Evolutionary conservation across 2,329 filamentous ascomycete genomes (phyloP).

Genomic region (Monilinia fructigena): DNA sequence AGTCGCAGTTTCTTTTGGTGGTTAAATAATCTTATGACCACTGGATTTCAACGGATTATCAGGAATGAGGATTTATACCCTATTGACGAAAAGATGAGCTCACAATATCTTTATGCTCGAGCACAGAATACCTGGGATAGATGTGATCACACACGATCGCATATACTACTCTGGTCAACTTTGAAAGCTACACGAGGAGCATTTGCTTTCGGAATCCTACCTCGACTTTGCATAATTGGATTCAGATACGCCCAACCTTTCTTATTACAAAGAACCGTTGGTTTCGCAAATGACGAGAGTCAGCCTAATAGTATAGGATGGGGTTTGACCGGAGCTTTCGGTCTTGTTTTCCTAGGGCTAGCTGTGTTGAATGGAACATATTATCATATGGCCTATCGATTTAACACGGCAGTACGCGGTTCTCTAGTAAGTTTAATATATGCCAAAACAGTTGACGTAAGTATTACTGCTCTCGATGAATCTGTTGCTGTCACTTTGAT

Average conservation of each 20-base stretch:
- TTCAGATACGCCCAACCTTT: slow-evolving; percentile 31
- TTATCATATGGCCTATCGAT: slow-evolving; percentile 29
- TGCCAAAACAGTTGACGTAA: slow-evolving; percentile 35
- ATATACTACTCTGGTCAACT: slow-evolving; percentile 31
- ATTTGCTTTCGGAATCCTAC: slow-evolving; percentile 25
- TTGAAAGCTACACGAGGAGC: slow-evolving; percentile 29
- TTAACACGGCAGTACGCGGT: slow-evolving; percentile 33
- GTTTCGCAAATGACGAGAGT: slow-evolving; percentile 21
- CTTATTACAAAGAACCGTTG: slow-evolving; percentile 25
- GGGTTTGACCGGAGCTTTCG: slow-evolving; percentile 31
- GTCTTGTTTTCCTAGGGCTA: slow-evolving; percentile 34
- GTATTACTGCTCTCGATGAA: slow-evolving; percentile 33
- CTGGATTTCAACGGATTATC: slow-evolving; percentile 42
- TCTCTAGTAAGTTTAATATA: slow-evolving; percentile 36
- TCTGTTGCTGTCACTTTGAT: slow-evolving; percentile 28
- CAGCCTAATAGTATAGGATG: slow-evolving; percentile 28
- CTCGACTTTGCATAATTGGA: slow-evolving; percentile 27
- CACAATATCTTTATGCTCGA: slow-evolving; percentile 22
- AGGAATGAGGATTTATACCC: slow-evolving; percentile 41
- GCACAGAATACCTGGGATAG: slow-evolving; percentile 28
- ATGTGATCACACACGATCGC: slow-evolving; percentile 17
- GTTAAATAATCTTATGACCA: slow-evolving; percentile 43
- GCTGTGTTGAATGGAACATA: slow-evolving; percentile 33
- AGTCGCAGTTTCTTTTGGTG: slow-evolving; percentile 44
- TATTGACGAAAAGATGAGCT: slow-evolving; percentile 39